Conservation (phyloP, 2,329 filamentous ascomycete genomes). For the Sporothrix euskadiensis region DNA sequence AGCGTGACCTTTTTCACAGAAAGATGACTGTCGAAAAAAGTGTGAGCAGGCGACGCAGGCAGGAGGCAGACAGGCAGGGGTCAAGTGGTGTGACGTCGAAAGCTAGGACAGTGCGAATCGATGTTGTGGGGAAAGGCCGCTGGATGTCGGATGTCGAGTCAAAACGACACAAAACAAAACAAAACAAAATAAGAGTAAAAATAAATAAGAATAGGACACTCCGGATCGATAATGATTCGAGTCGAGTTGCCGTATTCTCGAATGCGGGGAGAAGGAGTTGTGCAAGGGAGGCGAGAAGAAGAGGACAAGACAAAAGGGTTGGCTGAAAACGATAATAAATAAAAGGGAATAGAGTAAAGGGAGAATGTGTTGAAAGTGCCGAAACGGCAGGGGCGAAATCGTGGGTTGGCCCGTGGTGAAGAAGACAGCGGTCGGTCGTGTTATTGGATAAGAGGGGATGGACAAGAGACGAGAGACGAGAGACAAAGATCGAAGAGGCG, state of each 20-base stretch:
- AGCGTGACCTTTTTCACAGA: not conserved
- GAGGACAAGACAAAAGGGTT: not conserved
- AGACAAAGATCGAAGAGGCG: too few relatives aligned
- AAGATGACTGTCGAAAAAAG: not conserved
- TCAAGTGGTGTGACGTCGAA: constrained; percentile 5
- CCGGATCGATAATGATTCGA: not conserved
- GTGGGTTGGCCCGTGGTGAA: not conserved
- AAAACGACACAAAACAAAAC: not conserved
- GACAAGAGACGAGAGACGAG: not conserved
- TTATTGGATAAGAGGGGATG: not conserved
- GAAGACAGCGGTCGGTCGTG: not conserved
- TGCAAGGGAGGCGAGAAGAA: constrained; percentile 7
- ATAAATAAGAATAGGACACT: not conserved
- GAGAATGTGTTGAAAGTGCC: not conserved
- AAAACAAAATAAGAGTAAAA: not conserved
- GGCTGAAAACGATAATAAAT: constrained; percentile 13
- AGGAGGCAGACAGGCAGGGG: not conserved
- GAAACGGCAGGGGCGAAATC: not conserved
- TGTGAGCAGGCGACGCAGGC: not conserved
- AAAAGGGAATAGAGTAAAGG: not conserved
- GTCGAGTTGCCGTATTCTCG: not conserved
- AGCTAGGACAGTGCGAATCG: constrained; percentile 1
- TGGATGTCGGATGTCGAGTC: not conserved
- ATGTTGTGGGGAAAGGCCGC: not conserved
- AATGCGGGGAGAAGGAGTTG: not conserved